Base-by-base conservation (phyloP, 2,329 filamentous ascomycete genomes). In the Colletotrichum sp. region DNA sequence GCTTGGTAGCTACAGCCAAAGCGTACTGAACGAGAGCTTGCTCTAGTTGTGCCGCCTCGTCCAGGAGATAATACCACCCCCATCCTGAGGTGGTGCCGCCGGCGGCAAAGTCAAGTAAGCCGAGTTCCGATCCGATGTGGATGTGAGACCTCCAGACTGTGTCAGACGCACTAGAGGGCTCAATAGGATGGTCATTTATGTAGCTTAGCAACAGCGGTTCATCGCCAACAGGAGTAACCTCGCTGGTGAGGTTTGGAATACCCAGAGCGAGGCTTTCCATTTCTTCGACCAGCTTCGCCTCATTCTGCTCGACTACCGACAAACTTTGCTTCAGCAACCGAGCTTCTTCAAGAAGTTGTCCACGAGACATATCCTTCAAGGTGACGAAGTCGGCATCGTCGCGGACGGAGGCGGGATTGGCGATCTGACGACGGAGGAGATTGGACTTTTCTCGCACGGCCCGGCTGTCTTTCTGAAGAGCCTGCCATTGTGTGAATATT, bases 41-140 rank as follows among this genome's bases (percentile, higher is more conserved):
- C 85, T 99, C 97, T n/a, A 99, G 90, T 83, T 97, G 92, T 0
- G 96, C 96, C 10, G 93, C 97, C 81, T 98, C 96, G 82, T 96
- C 95, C n/a, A 95, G 89, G 13, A 99, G 92, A 85, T 96, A 99
- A 87, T 99, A 99, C 95, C 96, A 99, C 2, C 97, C 97, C 96
- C 96, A 99, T 48, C 97, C 97, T 5, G 94, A 95, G 2, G 95
- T 93, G n/a, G 91, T 92, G 3, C 93, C 93, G 7, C 96, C 95
- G 75, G 91, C 93, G 7, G 94, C 89, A 82, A 99, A 98, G 86
- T 99, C 96, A 68, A 99, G 89, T n/a, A 99, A 90, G 39, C 93
- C 93, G n/a, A 99, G 91, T 81, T 96, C 92, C 6, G 92, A 89
- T 36, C 97, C 97, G 79, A 99, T 96, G 79, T 96, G 91, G 9